Evolutionary conservation across 306 rosid genomes (phyloP), one percentile per base, ranked within the genome.

Genomic region (Trifolium fragiferum): DNA sequence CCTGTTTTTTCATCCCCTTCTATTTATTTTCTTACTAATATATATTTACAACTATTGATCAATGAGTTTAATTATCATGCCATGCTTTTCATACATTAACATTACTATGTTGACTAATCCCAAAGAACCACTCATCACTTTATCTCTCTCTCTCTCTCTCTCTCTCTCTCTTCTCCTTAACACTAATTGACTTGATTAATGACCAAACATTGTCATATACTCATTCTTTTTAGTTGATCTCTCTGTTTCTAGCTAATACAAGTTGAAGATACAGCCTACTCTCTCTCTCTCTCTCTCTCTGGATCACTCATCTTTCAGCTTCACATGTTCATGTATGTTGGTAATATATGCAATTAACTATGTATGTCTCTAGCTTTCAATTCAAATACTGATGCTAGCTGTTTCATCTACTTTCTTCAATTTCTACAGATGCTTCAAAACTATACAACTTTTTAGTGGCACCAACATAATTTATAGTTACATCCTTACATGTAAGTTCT

Each of bases 51-150:
- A 51, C 11, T 30, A 71, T 73, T 61, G 67, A 84, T 88, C 87
- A 85, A 80, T 65, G 57, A 44, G 77, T 80, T 84, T 83, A 60
- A 60, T 60, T 60, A 85, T 87, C 80, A 89, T 85, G 61, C 77
- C 84, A 89, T 86, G 83, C 78, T 82, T 89, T 89, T 88, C 85
- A 89, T 66, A 66, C 84, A 89, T 91, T 87, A 85, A 66, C 84
- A 89, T 91, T 87, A 85, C 92, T 70, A 82, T 83, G 88, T 91
- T 91, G 97, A 91, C 96, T 93, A 91, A 82, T 78, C 86, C 96
- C 90, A 89, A 76, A 88, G 49, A 87, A 81, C 85, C 89, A 77
- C 88, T 54, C 66, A 19, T 25, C 27, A 25, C 67, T 77, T 76
- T 75, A 83, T 63, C 85, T 76, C 10, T 63, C 64, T 60, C 57